Evolutionary conservation across 176 grass and related monocot species (phyloP).

Genomic region (Juncus inflexus): DNA sequence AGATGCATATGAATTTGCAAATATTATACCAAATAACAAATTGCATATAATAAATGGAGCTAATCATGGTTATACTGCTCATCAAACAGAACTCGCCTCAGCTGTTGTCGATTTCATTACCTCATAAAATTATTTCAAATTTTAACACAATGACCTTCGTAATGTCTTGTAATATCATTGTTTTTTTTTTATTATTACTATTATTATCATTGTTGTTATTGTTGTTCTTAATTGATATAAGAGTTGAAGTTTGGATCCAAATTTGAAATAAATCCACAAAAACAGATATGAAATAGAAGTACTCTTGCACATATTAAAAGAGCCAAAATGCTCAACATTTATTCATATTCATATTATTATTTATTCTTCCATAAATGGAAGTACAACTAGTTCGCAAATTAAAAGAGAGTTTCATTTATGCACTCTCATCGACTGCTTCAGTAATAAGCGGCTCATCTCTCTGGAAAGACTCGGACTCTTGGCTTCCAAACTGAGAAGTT

Average conservation of each 20-base stretch:
- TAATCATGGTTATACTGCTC: constrained; percentile 73
- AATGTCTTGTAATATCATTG: too few relatives aligned
- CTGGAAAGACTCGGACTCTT: constrained; percentile 8
- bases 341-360: not conserved
- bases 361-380: constrained; percentile 9
- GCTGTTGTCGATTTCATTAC: constrained; percentile 48
- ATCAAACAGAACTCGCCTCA: constrained; percentile 52
- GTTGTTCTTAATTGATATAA: too few relatives aligned
- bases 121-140: constrained; percentile 16
- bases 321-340: too few relatives aligned
- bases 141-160: not conserved
- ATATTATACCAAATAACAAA: constrained; percentile 69
- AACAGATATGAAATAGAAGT: too few relatives aligned
- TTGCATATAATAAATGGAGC: constrained; percentile 66
- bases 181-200: too few relatives aligned
- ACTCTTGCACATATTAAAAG: too few relatives aligned
- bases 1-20: constrained; percentile 86
- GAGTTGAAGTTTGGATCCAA: too few relatives aligned
- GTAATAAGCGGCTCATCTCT: constrained; percentile 2
- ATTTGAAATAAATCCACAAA: too few relatives aligned
- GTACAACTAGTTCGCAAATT: not conserved
- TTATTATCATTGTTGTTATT: too few relatives aligned
- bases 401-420: not conserved
- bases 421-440: constrained; percentile 7
- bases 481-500: constrained; percentile 2